Percentiles rank a stretch among this genome's conserved stretches.
These are phyloP conservation scores for Debaryomyces udenii DNA, from an alignment of 1,139 yeast genomes.

Conservation along the genomic window DNA sequence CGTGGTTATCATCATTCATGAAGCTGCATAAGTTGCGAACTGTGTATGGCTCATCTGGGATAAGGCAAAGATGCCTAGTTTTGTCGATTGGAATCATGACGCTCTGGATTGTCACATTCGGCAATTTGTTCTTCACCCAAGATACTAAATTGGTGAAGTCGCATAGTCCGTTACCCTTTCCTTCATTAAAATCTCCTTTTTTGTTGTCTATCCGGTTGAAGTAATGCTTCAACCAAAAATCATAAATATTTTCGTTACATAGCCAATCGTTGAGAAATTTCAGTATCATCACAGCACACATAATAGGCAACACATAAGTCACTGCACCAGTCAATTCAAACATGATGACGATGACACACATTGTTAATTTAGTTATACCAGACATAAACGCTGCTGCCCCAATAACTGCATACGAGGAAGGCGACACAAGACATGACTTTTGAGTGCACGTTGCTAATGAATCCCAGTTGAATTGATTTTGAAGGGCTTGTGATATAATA, in stretches of 20 bases:
- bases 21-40: slow-evolving; percentile 22
- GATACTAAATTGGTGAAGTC: slow-evolving; percentile 37
- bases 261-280: slow-evolving; percentile 54
- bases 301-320: slow-evolving; percentile 59
- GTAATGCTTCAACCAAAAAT: slow-evolving; percentile 39
- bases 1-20: slow-evolving; percentile 39
- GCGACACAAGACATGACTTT: slow-evolving; percentile 56
- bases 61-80: slow-evolving; percentile 33
- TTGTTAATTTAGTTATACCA: slow-evolving; percentile 58
- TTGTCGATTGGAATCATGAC: slow-evolving; percentile 37
- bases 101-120: slow-evolving; percentile 33
- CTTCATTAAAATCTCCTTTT: slow-evolving; percentile 27
- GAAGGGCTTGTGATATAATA: slow-evolving; percentile 54
- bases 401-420: slow-evolving; percentile 63
- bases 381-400: slow-evolving; percentile 64
- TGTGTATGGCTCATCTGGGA: slow-evolving; percentile 34
- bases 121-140: slow-evolving; percentile 32
- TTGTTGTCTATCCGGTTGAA: slow-evolving; percentile 25
- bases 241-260: slow-evolving; percentile 52
- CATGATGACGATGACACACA: slow-evolving; percentile 58
- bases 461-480: slow-evolving; percentile 42
- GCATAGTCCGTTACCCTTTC: slow-evolving; percentile 47
- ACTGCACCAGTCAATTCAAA: slow-evolving; percentile 65
- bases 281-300: slow-evolving; percentile 58
- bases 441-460: slow-evolving; percentile 52